Base-by-base conservation (phyloP, 2,329 filamentous ascomycete species). In the Fonsecaea nubica region DNA sequence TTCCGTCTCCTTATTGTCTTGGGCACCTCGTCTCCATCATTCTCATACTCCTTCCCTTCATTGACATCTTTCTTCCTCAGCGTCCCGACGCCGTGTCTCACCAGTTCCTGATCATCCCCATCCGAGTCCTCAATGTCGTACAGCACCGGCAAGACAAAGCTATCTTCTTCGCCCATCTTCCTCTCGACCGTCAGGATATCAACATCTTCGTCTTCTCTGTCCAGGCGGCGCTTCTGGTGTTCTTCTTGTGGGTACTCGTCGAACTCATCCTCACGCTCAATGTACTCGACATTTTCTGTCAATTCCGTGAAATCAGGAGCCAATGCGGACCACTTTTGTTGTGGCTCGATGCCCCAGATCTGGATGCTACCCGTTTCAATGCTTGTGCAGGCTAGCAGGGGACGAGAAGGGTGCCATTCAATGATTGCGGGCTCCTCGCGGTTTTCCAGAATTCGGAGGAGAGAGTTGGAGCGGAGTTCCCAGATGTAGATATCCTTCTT, bases 261-360 rank as follows among this genome's bases (percentile, higher is more conserved):
- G 74, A 99, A 99, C 76, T 99, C 95, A 76, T 99, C 95, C 79
- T 99, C 95, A 63, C 88, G 87, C 78, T 99, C 95, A 50, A 96
- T 87, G 76, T 99, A 99, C 77, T 98, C 92, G 25, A 97, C 93
- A 73, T 99, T 99, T 79, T 99, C 95, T 79, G 99, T 95, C 13
- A 99, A 93, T 78, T 99, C 95, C 48, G 90, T 91, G 78, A 99
- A 99, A 79, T 99, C 96, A 0, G 95, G 95, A 5, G 96, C 96
- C 35, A 99, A 85, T 1, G 95, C 94, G 15, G 93, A 97, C 96
- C 95, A 99, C 74, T 95, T 91, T 76, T 99, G 96, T 9, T 95
- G 94, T 62, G 92, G 95, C 48, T 94, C 89, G 63, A 97, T 95
- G 4, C 92, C 94, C 95, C 95, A 99, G 38, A 97, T 91, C 80